Conservation (phyloP, 768 basidiomycete species). For the Suillus placidus region DNA sequence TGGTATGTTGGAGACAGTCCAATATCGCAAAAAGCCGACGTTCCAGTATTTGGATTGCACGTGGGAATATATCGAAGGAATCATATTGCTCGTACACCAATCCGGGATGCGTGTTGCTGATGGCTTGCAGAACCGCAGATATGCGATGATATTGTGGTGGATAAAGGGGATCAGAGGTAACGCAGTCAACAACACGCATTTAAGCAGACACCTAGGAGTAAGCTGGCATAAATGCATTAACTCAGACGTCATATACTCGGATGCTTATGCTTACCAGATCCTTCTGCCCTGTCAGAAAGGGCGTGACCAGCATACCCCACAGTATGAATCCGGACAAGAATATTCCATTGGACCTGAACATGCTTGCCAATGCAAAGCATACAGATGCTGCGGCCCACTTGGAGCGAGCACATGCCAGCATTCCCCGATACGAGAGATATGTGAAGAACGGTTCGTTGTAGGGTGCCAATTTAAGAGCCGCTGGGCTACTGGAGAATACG, state of each 20-base stretch:
- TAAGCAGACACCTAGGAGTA: slow-evolving; percentile 32
- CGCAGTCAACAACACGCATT: slow-evolving; percentile 45
- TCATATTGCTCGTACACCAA: slow-evolving; percentile 63
- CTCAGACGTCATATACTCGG: background rate
- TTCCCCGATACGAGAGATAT: slow-evolving; percentile 65
- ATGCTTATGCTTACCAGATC: slow-evolving; percentile 26
- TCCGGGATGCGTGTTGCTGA: slow-evolving; percentile 24
- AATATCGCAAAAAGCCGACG: slow-evolving; percentile 83
- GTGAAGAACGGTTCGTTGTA: slow-evolving; percentile 91
- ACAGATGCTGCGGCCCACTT: slow-evolving; percentile 61
- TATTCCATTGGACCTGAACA: slow-evolving; percentile 79
- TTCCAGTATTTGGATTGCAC: slow-evolving; percentile 90
- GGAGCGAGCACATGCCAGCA: slow-evolving; percentile 33
- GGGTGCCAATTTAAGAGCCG: slow-evolving; percentile 66
- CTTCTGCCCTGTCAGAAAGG: slow-evolving; percentile 43
- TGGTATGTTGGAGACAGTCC: slow-evolving; percentile 80
- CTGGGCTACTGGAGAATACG: slow-evolving; percentile 80
- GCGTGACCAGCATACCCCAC: slow-evolving; percentile 70
- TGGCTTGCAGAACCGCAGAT: slow-evolving; percentile 61
- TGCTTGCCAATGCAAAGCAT: slow-evolving; percentile 62
- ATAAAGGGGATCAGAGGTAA: slow-evolving; percentile 68
- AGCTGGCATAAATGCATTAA: slow-evolving; percentile 33
- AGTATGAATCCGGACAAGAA: slow-evolving; percentile 75
- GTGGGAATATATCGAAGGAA: slow-evolving; percentile 79
- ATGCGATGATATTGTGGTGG: slow-evolving; percentile 70